These are phyloP conservation scores for Naematelia encephala DNA, from an alignment of 768 basidiomycete species.

Conservation along the genomic window DNA sequence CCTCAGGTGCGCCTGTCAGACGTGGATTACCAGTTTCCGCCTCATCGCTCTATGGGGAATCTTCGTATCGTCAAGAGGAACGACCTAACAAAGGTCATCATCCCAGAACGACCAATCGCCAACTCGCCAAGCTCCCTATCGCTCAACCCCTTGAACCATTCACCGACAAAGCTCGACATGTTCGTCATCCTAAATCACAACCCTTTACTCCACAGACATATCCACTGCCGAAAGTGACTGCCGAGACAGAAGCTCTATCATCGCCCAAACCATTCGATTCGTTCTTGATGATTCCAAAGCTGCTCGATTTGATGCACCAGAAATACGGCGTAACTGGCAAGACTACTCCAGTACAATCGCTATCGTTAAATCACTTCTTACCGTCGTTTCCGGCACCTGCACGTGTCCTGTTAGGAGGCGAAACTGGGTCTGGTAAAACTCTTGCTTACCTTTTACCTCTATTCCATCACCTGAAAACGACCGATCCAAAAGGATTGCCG, in stretches of 20 bases:
- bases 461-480: conserved; percentile 69
- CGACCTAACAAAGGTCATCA: background rate
- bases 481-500: conserved; percentile 53
- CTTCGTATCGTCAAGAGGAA: conserved; percentile 6
- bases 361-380: conserved; percentile 17
- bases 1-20: background rate
- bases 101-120: conserved; percentile 8
- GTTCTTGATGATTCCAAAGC: conserved; percentile 66
- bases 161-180: background rate
- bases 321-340: conserved; percentile 59
- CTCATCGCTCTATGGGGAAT: conserved; percentile 2
- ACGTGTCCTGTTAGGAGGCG: conserved; percentile 89
- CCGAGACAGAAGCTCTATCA: conserved; percentile 5
- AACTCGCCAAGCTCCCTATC: conserved; percentile 7
- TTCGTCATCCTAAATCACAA: conserved; percentile 6
- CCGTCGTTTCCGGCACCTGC: conserved; percentile 60
- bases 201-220: conserved; percentile 15
- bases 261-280: conserved; percentile 57
- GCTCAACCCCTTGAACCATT: background rate
- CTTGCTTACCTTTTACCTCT: conserved; percentile 86
- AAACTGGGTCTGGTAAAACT: conserved; percentile 99
- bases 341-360: conserved; percentile 65
- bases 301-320: conserved; percentile 60
- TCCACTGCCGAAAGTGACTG: conserved; percentile 8
- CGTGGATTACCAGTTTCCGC: background rate